Evolutionary conservation across 2,329 filamentous ascomycete genomes (phyloP).

Genomic region (Chalaropsis ovoidea): DNA sequence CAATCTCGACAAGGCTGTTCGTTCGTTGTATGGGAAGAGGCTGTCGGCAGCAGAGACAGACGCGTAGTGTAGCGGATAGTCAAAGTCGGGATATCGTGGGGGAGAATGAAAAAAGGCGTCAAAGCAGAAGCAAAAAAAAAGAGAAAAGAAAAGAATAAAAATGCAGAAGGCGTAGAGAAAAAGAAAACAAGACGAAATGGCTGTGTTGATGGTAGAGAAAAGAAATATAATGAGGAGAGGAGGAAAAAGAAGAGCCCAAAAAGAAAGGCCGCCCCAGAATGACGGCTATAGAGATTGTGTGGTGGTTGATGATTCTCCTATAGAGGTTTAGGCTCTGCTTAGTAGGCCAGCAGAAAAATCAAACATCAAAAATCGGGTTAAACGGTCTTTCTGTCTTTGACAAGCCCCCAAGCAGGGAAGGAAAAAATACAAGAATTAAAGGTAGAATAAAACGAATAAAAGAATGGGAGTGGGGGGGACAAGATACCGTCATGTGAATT

Average conservation of each 20-base stretch:
- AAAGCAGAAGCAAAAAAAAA: conserved; percentile 6
- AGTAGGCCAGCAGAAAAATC: conserved; percentile 5
- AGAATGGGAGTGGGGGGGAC: neutral
- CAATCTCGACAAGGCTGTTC: neutral
- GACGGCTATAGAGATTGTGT: neutral
- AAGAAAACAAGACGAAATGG: neutral
- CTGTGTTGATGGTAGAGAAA: neutral
- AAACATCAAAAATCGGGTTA: conserved; percentile 3
- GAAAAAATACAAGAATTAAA: conserved; percentile 4
- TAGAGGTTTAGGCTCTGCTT: neutral
- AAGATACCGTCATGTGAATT: conserved; percentile 3
- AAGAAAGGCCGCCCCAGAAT: neutral
- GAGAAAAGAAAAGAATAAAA: conserved; percentile 9
- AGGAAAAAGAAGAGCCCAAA: neutral
- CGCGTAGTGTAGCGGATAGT: conserved; percentile 1
- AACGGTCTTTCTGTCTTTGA: conserved; percentile 8
- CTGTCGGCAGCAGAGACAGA: neutral
- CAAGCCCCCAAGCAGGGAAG: neutral
- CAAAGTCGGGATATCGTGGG: neutral
- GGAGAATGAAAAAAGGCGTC: neutral
- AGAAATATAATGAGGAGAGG: neutral
- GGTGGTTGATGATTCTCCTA: neutral
- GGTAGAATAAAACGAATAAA: neutral
- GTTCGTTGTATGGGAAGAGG: neutral
- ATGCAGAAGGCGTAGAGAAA: neutral